Evolutionary conservation across 1,284 basidiomycete species (phyloP), one percentile per base, ranked within the genome.

Genomic region (Ceratobasidium sp.): DNA sequence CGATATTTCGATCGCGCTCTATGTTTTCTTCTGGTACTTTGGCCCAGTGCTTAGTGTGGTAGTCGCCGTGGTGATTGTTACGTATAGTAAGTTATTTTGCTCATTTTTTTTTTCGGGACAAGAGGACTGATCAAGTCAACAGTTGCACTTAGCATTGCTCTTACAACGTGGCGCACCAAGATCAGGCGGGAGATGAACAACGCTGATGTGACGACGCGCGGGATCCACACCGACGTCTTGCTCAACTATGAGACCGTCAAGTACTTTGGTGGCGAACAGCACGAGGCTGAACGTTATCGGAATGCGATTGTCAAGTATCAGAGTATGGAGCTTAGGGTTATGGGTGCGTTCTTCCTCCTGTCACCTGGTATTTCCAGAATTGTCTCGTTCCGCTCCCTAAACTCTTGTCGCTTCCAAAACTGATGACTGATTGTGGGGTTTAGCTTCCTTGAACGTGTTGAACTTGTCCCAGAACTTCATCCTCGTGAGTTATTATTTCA

Each of bases 161-260:
- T 93, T 28, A 92, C 91, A 2, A 82, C 83, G 54, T 91, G 88
- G 87, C 84, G 91, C 23, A 92, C 90, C 0, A 86, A 86, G 75
- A 80, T 92, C 21, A 84, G 90, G 69, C 84, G 90, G 23, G 82
- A 86, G 78, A 92, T 92, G 90, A 92, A 91, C 77, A 90, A 92
- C 48, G 86, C 87, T 58, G 91, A 92, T 80, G 80, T 89, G 21
- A 86, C 88, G 75, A 91, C 88, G 14, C 86, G 91, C 58, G 89
- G 88, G 16, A 92, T 92, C 66, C 89, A 94, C 77, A 91, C 91
- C 3, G 92, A 93, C 78, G 88, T 87, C 76, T 81, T 92, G 54
- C 84, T 94, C 77, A 91, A 94, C 80, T 90, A 93, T 77, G 92
- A 93, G 81, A 89, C 91, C 12, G 90, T 94, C 75, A 92, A 92